Evolutionary conservation across 1,284 basidiomycete genomes (phyloP).

Genomic region (Ceraceosorus guamensis): DNA sequence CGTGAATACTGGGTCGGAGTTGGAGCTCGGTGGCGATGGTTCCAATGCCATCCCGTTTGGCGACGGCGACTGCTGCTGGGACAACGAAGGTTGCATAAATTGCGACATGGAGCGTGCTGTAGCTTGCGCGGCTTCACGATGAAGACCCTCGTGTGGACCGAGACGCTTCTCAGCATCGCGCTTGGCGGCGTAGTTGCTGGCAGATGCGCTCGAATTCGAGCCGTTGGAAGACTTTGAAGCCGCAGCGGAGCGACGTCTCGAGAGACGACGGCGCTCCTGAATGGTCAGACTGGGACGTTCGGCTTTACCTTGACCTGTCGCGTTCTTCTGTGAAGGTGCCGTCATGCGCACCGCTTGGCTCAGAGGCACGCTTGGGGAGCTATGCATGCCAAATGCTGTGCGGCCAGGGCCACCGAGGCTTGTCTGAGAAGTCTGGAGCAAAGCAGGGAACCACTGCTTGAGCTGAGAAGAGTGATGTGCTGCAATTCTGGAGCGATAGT

Average conservation of each 20-base stretch:
- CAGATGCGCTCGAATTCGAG: no score
- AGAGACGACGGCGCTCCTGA: conserved; percentile 36
- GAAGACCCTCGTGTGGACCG: no score
- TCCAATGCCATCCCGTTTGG: neutral
- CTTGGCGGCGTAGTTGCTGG: no score
- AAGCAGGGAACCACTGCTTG: conserved; percentile 1
- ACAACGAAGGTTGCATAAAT: neutral
- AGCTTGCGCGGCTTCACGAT: no score
- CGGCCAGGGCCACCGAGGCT: conserved; percentile 3
- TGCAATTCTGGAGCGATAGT: conserved; percentile 14
- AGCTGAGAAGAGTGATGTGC: conserved; percentile 13
- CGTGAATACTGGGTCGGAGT: neutral
- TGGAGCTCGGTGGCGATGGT: neutral
- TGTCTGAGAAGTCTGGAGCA: neutral
- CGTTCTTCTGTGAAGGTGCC: conserved; percentile 8
- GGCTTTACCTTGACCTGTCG: no score
- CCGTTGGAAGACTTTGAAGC: neutral
- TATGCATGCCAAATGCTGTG: conserved; percentile 4
- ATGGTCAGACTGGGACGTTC: conserved; percentile 17
- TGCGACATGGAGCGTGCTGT: no score
- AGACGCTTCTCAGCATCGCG: no score
- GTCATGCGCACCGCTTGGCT: conserved; percentile 6
- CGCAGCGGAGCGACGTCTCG: conserved; percentile 15
- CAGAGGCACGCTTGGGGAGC: conserved; percentile 1
- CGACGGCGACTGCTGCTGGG: neutral